Base-by-base conservation (phyloP, 2,329 filamentous ascomycete genomes). In the Penicillium corylophilum region DNA sequence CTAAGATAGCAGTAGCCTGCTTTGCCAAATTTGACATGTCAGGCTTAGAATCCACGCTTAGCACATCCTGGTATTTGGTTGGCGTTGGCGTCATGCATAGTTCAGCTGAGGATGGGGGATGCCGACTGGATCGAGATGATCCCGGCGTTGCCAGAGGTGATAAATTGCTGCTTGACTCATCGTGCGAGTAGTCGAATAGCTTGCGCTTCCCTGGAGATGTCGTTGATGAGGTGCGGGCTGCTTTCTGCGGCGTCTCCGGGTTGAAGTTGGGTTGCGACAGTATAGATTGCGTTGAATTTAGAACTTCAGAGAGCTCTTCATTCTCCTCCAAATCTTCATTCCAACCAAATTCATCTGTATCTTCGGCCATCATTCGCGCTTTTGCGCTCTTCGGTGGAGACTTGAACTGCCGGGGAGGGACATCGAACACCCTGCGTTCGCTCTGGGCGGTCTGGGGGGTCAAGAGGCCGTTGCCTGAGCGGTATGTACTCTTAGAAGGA, bases 141-240 rank as follows among this genome's bases (percentile, higher is more conserved):
- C 56, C 36, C 10, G 61, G 58, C 2, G 59, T 57, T 7, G 55
- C 51, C 1, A 59, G 45, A 9, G 43, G 13, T 2, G 54, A 38
- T 2, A 18, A 42, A 1, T 23, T 36, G 8, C 29, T 39, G 3
- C 44, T 22, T 1, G 44, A 41, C 12, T 41, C 39, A 1, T 52
- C 55, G 15, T 55, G 39, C 28, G 54, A 52, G 39, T 64, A 62
- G 33, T 71, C 65, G 1, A 54, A 54, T 24, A 68, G 52, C 46
- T 66, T 71, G 26, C 71, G 64, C 53, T 76, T 77, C 5, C 67
- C 66, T 0, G 73, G 72, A 2, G 70, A 71, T 10, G 66, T 62
- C 12, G 63, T 56, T 4, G 33, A 50, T 12, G 64, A 60, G 5
- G 68, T 72, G 29, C 71, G 68, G 15, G 67, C 56, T 5, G 63